phyloP scores from a whole-genome alignment of 305 asterid species.

The Fraxinus ornus region DNA sequence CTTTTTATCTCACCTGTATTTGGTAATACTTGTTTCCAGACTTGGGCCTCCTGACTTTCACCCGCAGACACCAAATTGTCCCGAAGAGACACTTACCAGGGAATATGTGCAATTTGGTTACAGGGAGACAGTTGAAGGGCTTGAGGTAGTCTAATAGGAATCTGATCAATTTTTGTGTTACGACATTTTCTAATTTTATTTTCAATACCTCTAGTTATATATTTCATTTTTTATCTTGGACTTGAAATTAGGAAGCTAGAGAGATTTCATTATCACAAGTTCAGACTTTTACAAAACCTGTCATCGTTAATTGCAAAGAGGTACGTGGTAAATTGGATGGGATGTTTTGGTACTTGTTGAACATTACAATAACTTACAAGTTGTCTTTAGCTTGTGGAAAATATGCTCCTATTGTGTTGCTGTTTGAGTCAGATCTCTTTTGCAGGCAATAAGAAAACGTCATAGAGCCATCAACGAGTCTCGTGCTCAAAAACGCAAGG shows the following conservation, averaged over 20 bases:
- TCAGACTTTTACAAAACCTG: slow-evolving; percentile 62
- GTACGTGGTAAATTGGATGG: slow-evolving; percentile 34
- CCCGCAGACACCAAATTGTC: slow-evolving; percentile 84
- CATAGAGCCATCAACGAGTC: slow-evolving; percentile 94
- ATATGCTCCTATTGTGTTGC: slow-evolving; percentile 15
- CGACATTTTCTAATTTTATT: slow-evolving; percentile 24
- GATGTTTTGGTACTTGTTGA: slow-evolving; percentile 8
- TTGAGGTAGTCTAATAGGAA: slow-evolving; percentile 53
- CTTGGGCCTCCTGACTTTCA: slow-evolving; percentile 98
- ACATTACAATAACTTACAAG: slow-evolving; percentile 1
- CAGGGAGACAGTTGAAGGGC: slow-evolving; percentile 84
- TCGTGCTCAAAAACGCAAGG: slow-evolving; percentile 96
- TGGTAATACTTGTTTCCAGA: slow-evolving; percentile 37
- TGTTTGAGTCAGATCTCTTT: slow-evolving; percentile 25
- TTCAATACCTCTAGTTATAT: neutral
- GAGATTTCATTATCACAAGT: slow-evolving; percentile 80
- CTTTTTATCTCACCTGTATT: neutral
- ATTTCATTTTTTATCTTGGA: slow-evolving; percentile 9
- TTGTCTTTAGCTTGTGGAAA: slow-evolving; percentile 14
- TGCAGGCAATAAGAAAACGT: slow-evolving; percentile 85
- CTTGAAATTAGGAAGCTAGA: slow-evolving; percentile 64
- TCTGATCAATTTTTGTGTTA: neutral
- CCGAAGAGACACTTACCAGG: slow-evolving; percentile 77
- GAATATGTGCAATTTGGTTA: slow-evolving; percentile 79
- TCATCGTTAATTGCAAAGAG: slow-evolving; percentile 82